Conservation (phyloP, 2,329 filamentous ascomycete species). For the Fusarium coffeatum region DNA sequence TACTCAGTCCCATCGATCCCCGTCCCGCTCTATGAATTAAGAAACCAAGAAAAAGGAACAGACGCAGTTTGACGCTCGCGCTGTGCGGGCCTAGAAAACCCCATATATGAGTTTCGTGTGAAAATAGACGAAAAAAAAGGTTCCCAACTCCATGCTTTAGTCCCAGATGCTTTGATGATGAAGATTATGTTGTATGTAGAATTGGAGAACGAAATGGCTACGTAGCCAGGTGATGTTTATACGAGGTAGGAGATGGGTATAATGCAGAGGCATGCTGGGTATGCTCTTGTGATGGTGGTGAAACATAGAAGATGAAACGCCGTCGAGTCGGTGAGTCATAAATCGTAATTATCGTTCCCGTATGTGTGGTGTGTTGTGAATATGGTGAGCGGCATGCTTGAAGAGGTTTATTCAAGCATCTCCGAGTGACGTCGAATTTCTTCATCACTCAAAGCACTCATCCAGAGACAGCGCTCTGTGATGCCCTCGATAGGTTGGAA, state of each 20-base stretch:
- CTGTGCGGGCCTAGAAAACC: slow-evolving; percentile 22
- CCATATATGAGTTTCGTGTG: slow-evolving; percentile 21
- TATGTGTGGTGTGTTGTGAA: slow-evolving; percentile 11
- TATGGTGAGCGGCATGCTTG: neutral
- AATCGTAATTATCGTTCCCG: slow-evolving; percentile 33
- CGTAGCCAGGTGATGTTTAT: slow-evolving; percentile 3
- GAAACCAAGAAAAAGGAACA: slow-evolving; percentile 18
- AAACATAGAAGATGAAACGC: slow-evolving; percentile 37
- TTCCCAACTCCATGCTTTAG: slow-evolving; percentile 46
- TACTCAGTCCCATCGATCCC: neutral
- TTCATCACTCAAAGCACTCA: slow-evolving; percentile 79
- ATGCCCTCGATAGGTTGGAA: slow-evolving; percentile 82
- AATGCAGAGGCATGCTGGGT: slow-evolving; percentile 34
- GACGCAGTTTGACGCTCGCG: slow-evolving; percentile 12
- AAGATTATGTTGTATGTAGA: slow-evolving; percentile 23
- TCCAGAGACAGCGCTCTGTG: slow-evolving; percentile 86
- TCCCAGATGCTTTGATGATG: slow-evolving; percentile 39
- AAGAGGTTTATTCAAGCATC: slow-evolving; percentile 55
- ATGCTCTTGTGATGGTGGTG: slow-evolving; percentile 37
- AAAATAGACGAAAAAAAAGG: slow-evolving; percentile 32
- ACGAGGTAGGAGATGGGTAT: slow-evolving; percentile 28
- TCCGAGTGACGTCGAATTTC: slow-evolving; percentile 72
- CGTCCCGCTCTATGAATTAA: slow-evolving; percentile 6
- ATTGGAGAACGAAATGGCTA: slow-evolving; percentile 3
- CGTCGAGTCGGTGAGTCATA: slow-evolving; percentile 38